phyloP scores from a whole-genome alignment of 2,329 filamentous ascomycete species.

The Aspergillus sp. region DNA sequence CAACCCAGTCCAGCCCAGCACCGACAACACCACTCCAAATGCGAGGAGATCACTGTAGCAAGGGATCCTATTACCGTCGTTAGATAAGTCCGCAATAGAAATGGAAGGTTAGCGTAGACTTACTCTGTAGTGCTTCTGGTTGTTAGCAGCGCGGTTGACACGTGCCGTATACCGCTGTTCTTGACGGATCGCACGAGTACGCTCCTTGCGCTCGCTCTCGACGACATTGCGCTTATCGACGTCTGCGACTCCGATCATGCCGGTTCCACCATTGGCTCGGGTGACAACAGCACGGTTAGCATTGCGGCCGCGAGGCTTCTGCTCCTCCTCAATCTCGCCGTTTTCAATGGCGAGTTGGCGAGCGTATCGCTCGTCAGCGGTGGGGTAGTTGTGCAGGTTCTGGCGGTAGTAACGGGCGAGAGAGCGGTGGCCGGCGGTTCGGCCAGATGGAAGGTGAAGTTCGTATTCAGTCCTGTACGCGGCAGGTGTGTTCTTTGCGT shows the following conservation, averaged over 20 bases:
- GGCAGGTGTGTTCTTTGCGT: constrained; percentile 71
- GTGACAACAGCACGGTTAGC: constrained; percentile 59
- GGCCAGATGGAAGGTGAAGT: constrained; percentile 86
- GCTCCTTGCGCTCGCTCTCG: constrained; percentile 67
- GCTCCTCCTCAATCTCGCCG: constrained; percentile 50
- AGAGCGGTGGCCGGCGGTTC: constrained; percentile 85
- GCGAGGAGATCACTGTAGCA: constrained; percentile 48
- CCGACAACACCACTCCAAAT: not conserved
- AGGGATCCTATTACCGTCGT: constrained; percentile 46
- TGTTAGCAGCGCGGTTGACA: constrained; percentile 72
- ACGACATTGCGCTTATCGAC: constrained; percentile 69
- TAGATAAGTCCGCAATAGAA: constrained; percentile 15
- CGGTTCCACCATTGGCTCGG: constrained; percentile 70
- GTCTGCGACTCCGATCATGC: constrained; percentile 76
- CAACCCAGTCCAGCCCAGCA: not conserved
- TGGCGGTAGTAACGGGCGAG: constrained; percentile 87
- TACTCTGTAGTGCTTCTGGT: constrained; percentile 72
- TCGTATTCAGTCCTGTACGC: constrained; percentile 93
- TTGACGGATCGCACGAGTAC: constrained; percentile 63
- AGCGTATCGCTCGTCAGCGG: constrained; percentile 71
- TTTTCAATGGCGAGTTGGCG: constrained; percentile 60
- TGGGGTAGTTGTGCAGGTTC: constrained; percentile 83
- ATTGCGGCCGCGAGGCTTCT: constrained; percentile 36
- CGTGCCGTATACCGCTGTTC: constrained; percentile 66
- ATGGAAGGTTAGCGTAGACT: constrained; percentile 27